Evolutionary conservation across 805 yeast genomes (phyloP).

Genomic region (Ogataea philodendri): DNA sequence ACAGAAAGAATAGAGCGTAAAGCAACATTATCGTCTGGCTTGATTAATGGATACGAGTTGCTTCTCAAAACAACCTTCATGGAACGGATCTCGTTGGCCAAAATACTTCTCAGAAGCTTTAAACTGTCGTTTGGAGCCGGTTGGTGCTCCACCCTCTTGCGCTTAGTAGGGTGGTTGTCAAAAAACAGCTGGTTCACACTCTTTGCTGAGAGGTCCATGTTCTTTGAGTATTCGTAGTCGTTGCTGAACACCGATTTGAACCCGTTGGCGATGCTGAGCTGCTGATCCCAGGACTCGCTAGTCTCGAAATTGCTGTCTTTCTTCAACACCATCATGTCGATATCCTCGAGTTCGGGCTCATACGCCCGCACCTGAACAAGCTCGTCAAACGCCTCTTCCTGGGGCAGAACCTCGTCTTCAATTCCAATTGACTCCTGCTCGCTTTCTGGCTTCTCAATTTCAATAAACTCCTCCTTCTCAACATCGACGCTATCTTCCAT

Average conservation of each 20-base stretch:
- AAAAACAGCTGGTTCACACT: slow-evolving; percentile 25
- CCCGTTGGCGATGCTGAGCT: slow-evolving; percentile 52
- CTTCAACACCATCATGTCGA: slow-evolving; percentile 43
- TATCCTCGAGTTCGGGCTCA: slow-evolving; percentile 59
- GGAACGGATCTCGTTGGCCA: slow-evolving; percentile 17
- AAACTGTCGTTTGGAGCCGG: slow-evolving; percentile 9
- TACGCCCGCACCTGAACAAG: slow-evolving; percentile 61
- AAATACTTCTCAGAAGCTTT: slow-evolving; percentile 8
- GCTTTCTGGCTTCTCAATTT: slow-evolving; percentile 7
- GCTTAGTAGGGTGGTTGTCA: slow-evolving; percentile 14
- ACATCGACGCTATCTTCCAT: slow-evolving; percentile 10
- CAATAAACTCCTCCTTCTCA: slow-evolving; percentile 8
- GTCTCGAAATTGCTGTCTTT: slow-evolving; percentile 45
- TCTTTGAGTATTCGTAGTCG: slow-evolving; percentile 16
- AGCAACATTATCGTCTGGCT: slow-evolving; percentile 29
- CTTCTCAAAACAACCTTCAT: slow-evolving; percentile 11
- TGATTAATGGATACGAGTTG: slow-evolving; percentile 39
- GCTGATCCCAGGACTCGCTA: slow-evolving; percentile 63
- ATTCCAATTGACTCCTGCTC: slow-evolving; percentile 21
- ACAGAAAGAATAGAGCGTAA: slow-evolving; percentile 30
- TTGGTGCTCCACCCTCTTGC: slow-evolving; percentile 11
- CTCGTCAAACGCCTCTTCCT: slow-evolving; percentile 23
- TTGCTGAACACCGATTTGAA: slow-evolving; percentile 39
- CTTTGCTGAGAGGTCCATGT: slow-evolving; percentile 19
- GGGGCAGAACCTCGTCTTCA: slow-evolving; percentile 7